These are phyloP conservation scores for Phialophora tarda DNA, from an alignment of 2,329 filamentous ascomycete species.

Conservation along the genomic window DNA sequence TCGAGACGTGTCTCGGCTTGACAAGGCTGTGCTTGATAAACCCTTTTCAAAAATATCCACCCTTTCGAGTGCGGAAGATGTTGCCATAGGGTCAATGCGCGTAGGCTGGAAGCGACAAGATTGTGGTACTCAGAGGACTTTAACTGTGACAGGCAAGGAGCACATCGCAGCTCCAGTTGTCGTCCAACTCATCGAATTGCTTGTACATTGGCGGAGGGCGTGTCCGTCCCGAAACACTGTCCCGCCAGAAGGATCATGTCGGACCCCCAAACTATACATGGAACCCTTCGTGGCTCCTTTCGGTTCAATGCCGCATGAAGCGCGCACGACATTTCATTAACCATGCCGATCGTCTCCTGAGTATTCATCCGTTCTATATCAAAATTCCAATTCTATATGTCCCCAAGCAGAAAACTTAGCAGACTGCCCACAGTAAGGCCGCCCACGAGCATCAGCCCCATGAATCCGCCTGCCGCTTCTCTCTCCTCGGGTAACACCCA, in stretches of 20 bases:
- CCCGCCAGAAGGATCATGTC: background rate
- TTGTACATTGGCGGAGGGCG: background rate
- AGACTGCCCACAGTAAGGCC: conserved; percentile 86
- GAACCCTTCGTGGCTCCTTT: background rate
- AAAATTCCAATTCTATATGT: conserved; percentile 29
- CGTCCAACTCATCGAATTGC: no score
- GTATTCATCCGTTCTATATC: conserved; percentile 2
- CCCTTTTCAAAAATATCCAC: background rate
- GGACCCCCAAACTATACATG: background rate
- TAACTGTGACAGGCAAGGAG: no score
- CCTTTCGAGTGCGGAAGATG: background rate
- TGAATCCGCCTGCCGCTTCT: conserved; percentile 90
- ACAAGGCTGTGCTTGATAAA: background rate
- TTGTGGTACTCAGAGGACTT: no score
- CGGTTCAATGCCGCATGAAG: background rate
- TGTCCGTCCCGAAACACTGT: background rate
- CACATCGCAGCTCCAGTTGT: no score
- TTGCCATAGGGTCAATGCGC: background rate
- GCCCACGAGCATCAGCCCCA: conserved; percentile 86
- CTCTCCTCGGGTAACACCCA: conserved; percentile 83
- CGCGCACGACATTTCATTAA: background rate
- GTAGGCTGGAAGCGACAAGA: no score
- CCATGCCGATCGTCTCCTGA: background rate
- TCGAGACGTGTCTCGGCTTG: conserved; percentile 4
- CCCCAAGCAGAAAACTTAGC: conserved; percentile 76